Evolutionary conservation across 2,329 filamentous ascomycete genomes (phyloP), one percentile per base, ranked within the genome.

Genomic region (Paramyrothecium roridum): DNA sequence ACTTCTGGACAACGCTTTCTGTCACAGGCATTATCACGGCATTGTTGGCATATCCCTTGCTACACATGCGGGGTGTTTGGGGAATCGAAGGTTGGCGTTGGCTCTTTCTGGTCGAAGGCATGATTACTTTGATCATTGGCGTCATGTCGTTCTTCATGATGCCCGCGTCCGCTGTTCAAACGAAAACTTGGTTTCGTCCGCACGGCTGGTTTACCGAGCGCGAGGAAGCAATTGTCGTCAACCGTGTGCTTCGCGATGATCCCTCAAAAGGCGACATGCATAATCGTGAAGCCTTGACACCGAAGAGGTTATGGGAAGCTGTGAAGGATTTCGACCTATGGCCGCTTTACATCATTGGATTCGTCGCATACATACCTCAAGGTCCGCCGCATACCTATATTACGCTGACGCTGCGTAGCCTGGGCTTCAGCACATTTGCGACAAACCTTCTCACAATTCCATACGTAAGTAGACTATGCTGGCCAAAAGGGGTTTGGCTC

Each of bases 211-310:
- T 85, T 64, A 80, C 66, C 2, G 78, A 83, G 50, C 73, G 75
- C 2, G 83, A 85, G 59, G 80, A 85, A 57, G 76, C 76, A 58
- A 85, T 85, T 49, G 75, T 85, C 50, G 79, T 85, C 21, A 85
- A 84, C 59, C 70, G 81, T 1, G 73, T 80, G 12, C 68, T 74
- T 2, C 76, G 82, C 1, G 82, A 86, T 52, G 83, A 84, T 55
- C 81, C 81, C 1, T 76, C 74, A 4, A 81, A 81, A 61, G 75
- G 76, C 47, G 77, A 79, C 54, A 82, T 84, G 76, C 77, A 82
- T 61, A 83, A 82, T 57, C 76, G 80, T 3, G 73, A 82, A 61
- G 74, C 76, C 0, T 74, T 84, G 26, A 80, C 78, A 0, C 70
- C 73, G 1, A 69, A 66, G 13, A 65, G 71, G 22, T 72, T 83